Evolutionary conservation across 768 basidiomycete genomes (phyloP).

Genomic region (Dioszegia crocea): DNA sequence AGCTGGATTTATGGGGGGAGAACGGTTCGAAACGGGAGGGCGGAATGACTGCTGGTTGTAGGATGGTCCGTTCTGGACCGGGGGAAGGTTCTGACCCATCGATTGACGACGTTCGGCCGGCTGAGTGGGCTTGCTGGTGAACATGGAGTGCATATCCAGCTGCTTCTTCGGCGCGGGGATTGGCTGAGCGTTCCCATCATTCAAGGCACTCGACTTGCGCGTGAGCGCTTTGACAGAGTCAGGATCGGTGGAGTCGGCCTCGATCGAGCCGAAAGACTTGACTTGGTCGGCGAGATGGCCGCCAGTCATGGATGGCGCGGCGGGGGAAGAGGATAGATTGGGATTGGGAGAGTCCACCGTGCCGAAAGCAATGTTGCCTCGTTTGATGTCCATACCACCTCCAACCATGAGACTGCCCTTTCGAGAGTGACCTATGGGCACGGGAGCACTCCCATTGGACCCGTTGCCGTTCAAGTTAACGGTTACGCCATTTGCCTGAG

Average conservation of each 20-base stretch:
- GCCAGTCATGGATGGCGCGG: slow-evolving; percentile 57
- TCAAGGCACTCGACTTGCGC: slow-evolving; percentile 14
- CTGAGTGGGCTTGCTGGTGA: slow-evolving; percentile 36
- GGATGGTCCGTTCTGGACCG: slow-evolving; percentile 15
- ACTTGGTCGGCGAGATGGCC: slow-evolving; percentile 62
- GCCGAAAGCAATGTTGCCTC: slow-evolving; percentile 64
- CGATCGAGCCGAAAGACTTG: slow-evolving; percentile 77
- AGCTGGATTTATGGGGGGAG: slow-evolving; percentile 15
- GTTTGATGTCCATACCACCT: slow-evolving; percentile 67
- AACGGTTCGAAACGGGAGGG: slow-evolving; percentile 24
- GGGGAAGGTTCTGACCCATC: not conserved
- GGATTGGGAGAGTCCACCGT: slow-evolving; percentile 77
- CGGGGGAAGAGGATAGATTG: slow-evolving; percentile 77
- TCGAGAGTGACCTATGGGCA: slow-evolving; percentile 59
- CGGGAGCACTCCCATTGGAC: slow-evolving; percentile 13
- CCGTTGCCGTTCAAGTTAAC: slow-evolving; percentile 1
- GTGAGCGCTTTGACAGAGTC: slow-evolving; percentile 50
- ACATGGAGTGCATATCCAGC: slow-evolving; percentile 53
- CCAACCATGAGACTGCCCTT: slow-evolving; percentile 69
- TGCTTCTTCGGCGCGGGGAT: slow-evolving; percentile 47
- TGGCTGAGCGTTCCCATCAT: slow-evolving; percentile 20
- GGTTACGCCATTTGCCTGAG: slow-evolving; percentile 10
- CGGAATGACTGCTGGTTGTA: slow-evolving; percentile 10
- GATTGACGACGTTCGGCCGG: slow-evolving; percentile 25
- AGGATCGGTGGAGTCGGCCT: slow-evolving; percentile 52